Conservation (phyloP, 345 rosid genomes). For the Zanthoxylum bungeanum region DNA sequence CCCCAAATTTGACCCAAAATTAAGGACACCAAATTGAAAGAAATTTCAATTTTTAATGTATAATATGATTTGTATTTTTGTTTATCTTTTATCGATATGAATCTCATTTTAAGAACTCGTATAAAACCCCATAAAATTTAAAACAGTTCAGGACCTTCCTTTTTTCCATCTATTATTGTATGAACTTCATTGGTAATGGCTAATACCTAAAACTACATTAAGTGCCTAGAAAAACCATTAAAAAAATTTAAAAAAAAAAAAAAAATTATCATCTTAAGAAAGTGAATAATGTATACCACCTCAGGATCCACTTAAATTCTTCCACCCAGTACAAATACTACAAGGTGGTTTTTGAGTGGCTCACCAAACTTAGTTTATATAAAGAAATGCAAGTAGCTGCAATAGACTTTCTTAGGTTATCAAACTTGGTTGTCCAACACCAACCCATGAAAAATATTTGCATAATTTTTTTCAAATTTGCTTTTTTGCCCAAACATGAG, state of each 20-base stretch:
- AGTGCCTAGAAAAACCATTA: not conserved
- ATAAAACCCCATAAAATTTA: too few relatives aligned
- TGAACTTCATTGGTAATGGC: not conserved
- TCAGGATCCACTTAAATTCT: conserved; percentile 19
- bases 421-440: conserved; percentile 1
- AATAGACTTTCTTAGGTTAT: not conserved
- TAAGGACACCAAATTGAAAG: too few relatives aligned
- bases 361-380: conserved; percentile 5
- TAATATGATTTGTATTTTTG: too few relatives aligned
- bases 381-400: conserved; percentile 3
- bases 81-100: too few relatives aligned
- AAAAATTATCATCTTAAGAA: too few relatives aligned
- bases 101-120: too few relatives aligned
- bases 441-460: not conserved
- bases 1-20: too few relatives aligned
- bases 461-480: not conserved
- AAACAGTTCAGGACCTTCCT: too few relatives aligned
- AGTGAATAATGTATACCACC: conserved; percentile 18
- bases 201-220: not conserved
- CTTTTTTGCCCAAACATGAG: not conserved
- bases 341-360: conserved; percentile 9
- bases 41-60: too few relatives aligned
- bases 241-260: too few relatives aligned
- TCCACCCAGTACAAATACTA: conserved; percentile 6
- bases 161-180: not conserved